Conservation (phyloP, 2,329 filamentous ascomycete genomes). For the Rugonectria rugulosa region DNA sequence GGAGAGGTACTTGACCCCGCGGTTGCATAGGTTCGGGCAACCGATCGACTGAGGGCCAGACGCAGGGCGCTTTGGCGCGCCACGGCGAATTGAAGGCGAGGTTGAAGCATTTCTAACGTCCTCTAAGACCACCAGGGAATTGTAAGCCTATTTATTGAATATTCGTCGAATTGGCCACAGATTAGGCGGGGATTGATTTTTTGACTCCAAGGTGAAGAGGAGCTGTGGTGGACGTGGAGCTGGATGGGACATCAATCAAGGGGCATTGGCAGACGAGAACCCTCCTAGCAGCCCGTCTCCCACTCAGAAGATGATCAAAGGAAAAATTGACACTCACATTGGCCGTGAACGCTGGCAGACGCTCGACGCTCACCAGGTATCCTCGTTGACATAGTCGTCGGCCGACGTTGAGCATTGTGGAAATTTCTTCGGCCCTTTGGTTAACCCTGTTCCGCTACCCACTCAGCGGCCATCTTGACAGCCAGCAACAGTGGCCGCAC, state of each 20-base stretch:
- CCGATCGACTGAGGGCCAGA: constrained; percentile 37
- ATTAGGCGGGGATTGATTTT: constrained; percentile 19
- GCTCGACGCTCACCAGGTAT: constrained; percentile 29
- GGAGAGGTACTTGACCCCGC: constrained; percentile 23
- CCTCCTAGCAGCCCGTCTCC: constrained; percentile 16
- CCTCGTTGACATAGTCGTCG: constrained; percentile 23
- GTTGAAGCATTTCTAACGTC: constrained; percentile 41
- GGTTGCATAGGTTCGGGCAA: constrained; percentile 44
- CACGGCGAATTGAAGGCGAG: constrained; percentile 40
- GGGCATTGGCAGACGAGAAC: constrained; percentile 18
- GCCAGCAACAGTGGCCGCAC: constrained; percentile 22
- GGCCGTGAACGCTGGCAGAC: constrained; percentile 24
- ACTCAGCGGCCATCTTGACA: neutral
- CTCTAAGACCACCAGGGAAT: neutral
- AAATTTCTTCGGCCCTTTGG: constrained; percentile 41
- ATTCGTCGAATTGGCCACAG: constrained; percentile 27
- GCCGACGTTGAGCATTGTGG: constrained; percentile 23
- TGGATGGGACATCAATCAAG: constrained; percentile 11
- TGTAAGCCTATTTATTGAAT: constrained; percentile 2
- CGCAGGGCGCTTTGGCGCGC: constrained; percentile 40
- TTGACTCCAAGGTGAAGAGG: constrained; percentile 24
- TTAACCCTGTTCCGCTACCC: constrained; percentile 35
- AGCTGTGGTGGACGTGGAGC: constrained; percentile 22
- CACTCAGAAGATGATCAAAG: constrained; percentile 14
- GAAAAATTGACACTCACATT: constrained; percentile 19